A percentile compares a stretch with the other conserved stretches of the same genome.
Evolutionary conservation across 345 rosid genomes (phyloP).

Genomic region (Syzygium aromaticum): DNA sequence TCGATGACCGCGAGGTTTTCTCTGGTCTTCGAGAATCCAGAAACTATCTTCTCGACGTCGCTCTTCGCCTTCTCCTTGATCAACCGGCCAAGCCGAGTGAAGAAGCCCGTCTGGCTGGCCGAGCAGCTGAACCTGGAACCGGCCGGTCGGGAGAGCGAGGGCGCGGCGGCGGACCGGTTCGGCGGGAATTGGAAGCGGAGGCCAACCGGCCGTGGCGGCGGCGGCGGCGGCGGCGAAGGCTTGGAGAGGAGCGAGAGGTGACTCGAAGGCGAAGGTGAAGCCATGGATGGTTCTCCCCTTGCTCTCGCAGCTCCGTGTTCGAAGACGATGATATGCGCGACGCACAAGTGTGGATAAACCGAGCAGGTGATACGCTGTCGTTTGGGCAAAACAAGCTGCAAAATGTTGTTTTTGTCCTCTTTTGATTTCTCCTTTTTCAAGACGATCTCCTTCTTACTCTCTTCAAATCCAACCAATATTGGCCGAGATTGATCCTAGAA

Average conservation of each 20-base stretch:
- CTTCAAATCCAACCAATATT: background rate
- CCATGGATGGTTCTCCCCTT: background rate
- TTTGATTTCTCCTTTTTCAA: background rate
- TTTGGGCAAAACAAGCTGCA: background rate
- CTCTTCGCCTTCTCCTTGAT: conserved; percentile 89
- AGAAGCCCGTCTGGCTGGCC: conserved; percentile 83
- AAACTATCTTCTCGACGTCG: conserved; percentile 84
- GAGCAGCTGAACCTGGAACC: conserved; percentile 38
- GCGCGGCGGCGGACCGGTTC: conserved; percentile 7
- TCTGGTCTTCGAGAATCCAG: conserved; percentile 90
- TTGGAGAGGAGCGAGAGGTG: conserved; percentile 47
- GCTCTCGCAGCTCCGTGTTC: background rate
- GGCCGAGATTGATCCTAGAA: background rate
- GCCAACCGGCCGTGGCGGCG: background rate
- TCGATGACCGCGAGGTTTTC: conserved; percentile 88
- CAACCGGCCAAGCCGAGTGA: conserved; percentile 77
- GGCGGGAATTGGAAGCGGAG: conserved; percentile 7
- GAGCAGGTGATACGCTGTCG: background rate
- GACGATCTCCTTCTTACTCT: background rate
- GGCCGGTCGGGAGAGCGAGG: conserved; percentile 3
- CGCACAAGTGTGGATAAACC: background rate
- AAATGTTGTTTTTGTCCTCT: background rate
- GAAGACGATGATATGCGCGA: background rate
- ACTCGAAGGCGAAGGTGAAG: conserved; percentile 20
- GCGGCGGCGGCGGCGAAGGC: conserved; percentile 7